Evolutionary conservation across 2,329 filamentous ascomycete species (phyloP), one percentile per base, ranked within the genome.

Genomic region (Arachnopeziza araneosa): DNA sequence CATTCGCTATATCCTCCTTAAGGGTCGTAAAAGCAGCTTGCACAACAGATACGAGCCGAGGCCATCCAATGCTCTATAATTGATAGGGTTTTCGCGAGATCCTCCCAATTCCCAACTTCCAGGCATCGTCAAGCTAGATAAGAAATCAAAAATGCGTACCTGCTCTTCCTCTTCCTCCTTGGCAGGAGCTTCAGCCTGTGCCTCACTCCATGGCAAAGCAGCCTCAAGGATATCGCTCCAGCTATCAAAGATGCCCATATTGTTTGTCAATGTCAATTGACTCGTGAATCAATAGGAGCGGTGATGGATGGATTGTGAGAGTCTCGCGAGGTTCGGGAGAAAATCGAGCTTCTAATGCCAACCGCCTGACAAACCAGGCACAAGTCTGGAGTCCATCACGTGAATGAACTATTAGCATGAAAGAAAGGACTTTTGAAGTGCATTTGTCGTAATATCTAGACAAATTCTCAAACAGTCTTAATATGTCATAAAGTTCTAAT

Each of bases 241-340:
- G 68, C 80, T 77, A 75, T 87, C 83, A 82, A 84, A 87, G 78
- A 87, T 80, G 78, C 83, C 84, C 85, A 88, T 88, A 75, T 64
- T 71, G 54, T 49, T 54, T 19, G 26, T 44, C 36, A 44, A 19
- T 44, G 12, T 44, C 36, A 44, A 44, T 44, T 44, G 36, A 44
- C 36, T 44, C 12, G 36, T 44, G 36, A 14, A 44, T 44, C 36
- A 19, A 19, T 44, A 44, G 17, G 36, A 17, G 2, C 36, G 36
- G 10, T 44, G 36, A 19, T 44, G 36, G 53, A 4, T 30, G 4
- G 26, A 30, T 30, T 30, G 4, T 30, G 5, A 30, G 9, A 30
- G 26, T 30, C 26, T 30, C 26, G 26, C 26, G 26, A 30, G 26
- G 26, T 30, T 30, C 26, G 26, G 26, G 26, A 30, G 26, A 30